Percentiles rank a stretch among this genome's conserved stretches.
Conservation (phyloP, 1,139 yeast species). For the Nakaseomyces sp. region DNA sequence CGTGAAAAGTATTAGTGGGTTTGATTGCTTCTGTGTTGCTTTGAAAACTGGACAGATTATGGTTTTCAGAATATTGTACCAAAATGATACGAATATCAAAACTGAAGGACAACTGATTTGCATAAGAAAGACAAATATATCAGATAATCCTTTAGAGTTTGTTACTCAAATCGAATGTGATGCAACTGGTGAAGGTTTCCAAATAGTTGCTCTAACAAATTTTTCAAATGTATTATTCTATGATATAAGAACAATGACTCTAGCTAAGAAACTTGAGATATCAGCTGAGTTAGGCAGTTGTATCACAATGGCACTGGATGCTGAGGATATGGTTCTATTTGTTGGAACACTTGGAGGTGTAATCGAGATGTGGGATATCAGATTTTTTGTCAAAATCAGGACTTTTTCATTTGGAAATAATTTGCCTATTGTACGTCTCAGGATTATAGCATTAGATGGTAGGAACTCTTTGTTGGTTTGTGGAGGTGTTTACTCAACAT, state of each 20-base stretch:
- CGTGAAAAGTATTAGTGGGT: constrained; percentile 46
- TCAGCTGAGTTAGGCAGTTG: constrained; percentile 60
- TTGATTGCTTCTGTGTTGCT: constrained; percentile 61
- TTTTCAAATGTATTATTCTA: constrained; percentile 44
- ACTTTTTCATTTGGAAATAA: constrained; percentile 51
- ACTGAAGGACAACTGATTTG: neutral
- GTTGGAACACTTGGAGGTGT: constrained; percentile 71
- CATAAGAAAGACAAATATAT: constrained; percentile 28
- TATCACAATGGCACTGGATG: constrained; percentile 52
- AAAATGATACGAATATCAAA: constrained; percentile 34
- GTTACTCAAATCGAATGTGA: constrained; percentile 40
- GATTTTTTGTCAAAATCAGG: constrained; percentile 54
- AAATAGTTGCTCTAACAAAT: constrained; percentile 45
- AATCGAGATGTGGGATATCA: constrained; percentile 70
- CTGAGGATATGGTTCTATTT: constrained; percentile 50
- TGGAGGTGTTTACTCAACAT: constrained; percentile 58
- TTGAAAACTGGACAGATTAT: constrained; percentile 56
- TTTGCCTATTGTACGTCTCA: constrained; percentile 41
- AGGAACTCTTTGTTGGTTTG: constrained; percentile 43
- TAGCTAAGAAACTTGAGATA: constrained; percentile 39
- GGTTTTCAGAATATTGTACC: constrained; percentile 49
- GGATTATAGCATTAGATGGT: constrained; percentile 36
- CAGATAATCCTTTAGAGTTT: constrained; percentile 34
- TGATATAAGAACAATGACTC: constrained; percentile 54
- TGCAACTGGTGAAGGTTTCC: constrained; percentile 30